Evolutionary conservation across 441 rosid genomes (phyloP), one percentile per base, ranked within the genome.

Genomic region (California macrophylla): DNA sequence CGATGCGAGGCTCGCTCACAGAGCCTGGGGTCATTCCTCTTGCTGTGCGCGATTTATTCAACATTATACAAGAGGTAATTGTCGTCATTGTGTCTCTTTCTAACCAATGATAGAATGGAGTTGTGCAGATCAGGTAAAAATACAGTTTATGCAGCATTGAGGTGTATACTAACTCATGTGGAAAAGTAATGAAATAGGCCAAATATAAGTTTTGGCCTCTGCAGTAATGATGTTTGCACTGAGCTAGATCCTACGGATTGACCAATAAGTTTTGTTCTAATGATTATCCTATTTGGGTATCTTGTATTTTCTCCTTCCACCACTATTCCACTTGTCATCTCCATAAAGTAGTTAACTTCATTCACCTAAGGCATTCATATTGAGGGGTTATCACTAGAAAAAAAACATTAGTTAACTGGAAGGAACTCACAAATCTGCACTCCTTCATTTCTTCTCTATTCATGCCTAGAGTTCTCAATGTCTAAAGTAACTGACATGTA

Each of bases 11-110:
- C 56, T 83, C 96, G 0, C 72, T 62, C n/a, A 26, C 50, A 25
- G 98, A 93, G 77, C 93, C 84, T 1, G 98, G 98, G 26, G 93
- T 93, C 68, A 91, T 93, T 63, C 97, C 93, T 70, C 88, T 84
- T 9, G 93, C 97, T 1, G 92, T 93, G 6, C 77, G 81, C 47
- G 92, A 88, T 80, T 75, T 93, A 66, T 93, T 93, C 62, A 69
- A 82, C 68, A 85, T 80, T 24, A 78, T 93, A 32, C 87, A 87
- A 66, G 84, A 88, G 93, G 97, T 91, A 74, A 38, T 25, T 21
- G 6, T 66, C n/a, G 0, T 13, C 58, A 16, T 40, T 20, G 1
- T 21, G 15, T 21, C 52, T 28, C n/a, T 58, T 58, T 58, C 3
- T 26, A 1, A 4, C n/a, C 21, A 54, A 34, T 30, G 16, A 6